Percentiles rank a stretch among this genome's conserved stretches.
phyloP scores from a whole-genome alignment of 1,284 basidiomycete species.

The Cutaneotrichosporon cutaneum region DNA sequence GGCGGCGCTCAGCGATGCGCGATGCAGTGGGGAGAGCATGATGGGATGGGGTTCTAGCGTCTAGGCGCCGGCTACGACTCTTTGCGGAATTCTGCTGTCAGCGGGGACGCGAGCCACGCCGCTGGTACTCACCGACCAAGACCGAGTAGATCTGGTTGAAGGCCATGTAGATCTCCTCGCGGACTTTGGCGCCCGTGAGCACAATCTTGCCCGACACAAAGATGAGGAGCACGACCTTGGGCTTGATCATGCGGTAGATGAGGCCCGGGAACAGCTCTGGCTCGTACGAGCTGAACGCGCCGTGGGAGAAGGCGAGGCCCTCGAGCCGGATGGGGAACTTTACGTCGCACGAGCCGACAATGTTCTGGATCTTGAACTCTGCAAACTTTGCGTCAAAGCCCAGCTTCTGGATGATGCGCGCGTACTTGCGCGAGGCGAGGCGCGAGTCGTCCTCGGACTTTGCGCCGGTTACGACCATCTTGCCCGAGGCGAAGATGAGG shows the following conservation, averaged over 20 bases:
- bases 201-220: conserved; percentile 99
- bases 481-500: conserved; percentile 98
- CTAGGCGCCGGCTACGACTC: conserved; percentile 32
- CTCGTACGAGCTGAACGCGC: conserved; percentile 96
- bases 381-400: conserved; percentile 99
- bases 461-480: conserved; percentile 99
- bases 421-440: conserved; percentile 96
- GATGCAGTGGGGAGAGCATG: neutral
- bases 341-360: conserved; percentile 97
- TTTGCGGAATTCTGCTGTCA: conserved; percentile 44
- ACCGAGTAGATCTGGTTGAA: conserved; percentile 99
- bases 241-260: conserved; percentile 99
- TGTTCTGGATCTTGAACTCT: conserved; percentile 99
- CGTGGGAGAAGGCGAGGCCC: conserved; percentile 96
- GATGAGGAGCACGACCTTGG: conserved; percentile 96
- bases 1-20: neutral
- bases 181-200: conserved; percentile 96
- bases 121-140: conserved; percentile 58
- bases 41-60: conserved; percentile 3
- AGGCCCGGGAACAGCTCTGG: conserved; percentile 98
- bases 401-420: conserved; percentile 98
- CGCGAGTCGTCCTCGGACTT: conserved; percentile 98
- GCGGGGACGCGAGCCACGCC: neutral
- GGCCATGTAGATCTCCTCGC: conserved; percentile 98
- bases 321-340: conserved; percentile 99